Evolutionary conservation across 2,329 filamentous ascomycete genomes (phyloP), one percentile per base, ranked within the genome.

Genomic region (Biscogniauxia sp.): DNA sequence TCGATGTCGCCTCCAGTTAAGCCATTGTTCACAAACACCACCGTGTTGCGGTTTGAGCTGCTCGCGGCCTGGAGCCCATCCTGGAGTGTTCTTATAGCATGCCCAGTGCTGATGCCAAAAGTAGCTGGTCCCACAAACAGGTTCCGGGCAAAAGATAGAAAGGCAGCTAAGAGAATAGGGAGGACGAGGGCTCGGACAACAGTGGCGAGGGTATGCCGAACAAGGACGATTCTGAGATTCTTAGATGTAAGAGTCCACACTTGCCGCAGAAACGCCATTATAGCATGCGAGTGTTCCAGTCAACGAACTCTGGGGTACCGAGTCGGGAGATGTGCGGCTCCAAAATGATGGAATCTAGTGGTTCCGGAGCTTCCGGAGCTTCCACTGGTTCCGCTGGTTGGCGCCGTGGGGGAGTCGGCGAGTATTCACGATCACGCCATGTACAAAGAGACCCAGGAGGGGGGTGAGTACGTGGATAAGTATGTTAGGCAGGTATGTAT

Each of bases 1-100:
- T 90, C 86, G 56, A 96, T 93, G 57, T 88, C 82, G 17, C 91
- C 91, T 9, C 86, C 88, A 0, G 78, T 79, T 56, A 84, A 77
- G 9, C 89, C 90, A 75, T 86, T 92, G 72, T 96, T 89, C 60
- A 96, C 87, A 59, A 97, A 91, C 13, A 88, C 88, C 15, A 97
- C 79, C 55, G 85, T 92, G 66, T 90, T 76, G 64, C 90, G 83
- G 19, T 87, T 86, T 25, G 75, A 74, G 11, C 79, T 79, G 17
- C 77, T 76, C 2, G 88, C 85, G 25, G 78, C 77, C 20, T 75
- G 71, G 32, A 96, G 80, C 1, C 88, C 91, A 63, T 90, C 78
- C 37, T 80, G 70, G 19, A 96, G 81, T 11, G 84, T 83, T 61
- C 87, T 84, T 63, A 97, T 76, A 0, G 87, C 81, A 6, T 76